Evolutionary conservation across 352 stramenopile genomes (phyloP).

Genomic region (Globisporangium middletonii): DNA sequence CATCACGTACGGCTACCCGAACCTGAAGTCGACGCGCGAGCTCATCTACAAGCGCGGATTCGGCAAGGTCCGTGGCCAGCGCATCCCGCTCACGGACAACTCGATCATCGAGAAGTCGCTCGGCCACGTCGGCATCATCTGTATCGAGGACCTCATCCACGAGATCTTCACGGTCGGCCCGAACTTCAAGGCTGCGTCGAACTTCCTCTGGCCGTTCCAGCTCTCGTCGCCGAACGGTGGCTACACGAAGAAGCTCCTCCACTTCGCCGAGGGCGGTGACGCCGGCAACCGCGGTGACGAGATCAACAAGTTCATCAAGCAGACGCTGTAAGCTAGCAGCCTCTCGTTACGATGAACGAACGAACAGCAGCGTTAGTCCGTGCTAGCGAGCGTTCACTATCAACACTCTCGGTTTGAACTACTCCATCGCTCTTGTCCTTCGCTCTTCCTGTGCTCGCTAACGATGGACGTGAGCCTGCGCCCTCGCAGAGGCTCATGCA

Average conservation of each 20-base stretch:
- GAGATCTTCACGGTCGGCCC: constrained; percentile 98
- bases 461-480: too few species aligned
- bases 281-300: constrained; percentile 88
- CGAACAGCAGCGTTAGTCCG: background rate
- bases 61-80: constrained; percentile 97
- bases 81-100: constrained; percentile 97
- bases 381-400: background rate
- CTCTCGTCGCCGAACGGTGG: constrained; percentile 94
- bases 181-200: constrained; percentile 98
- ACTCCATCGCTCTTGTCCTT: background rate
- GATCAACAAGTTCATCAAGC: constrained; percentile 95
- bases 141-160: constrained; percentile 99
- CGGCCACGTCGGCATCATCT: constrained; percentile 95
- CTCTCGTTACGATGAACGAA: background rate
- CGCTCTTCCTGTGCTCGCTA: too few species aligned
- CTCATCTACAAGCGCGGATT: constrained; percentile 99
- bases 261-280: constrained; percentile 93
- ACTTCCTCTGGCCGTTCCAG: constrained; percentile 99
- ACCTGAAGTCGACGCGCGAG: constrained; percentile 96
- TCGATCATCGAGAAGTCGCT: constrained; percentile 95
- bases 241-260: constrained; percentile 93
- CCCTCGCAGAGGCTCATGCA: too few species aligned
- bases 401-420: constrained; percentile 21
- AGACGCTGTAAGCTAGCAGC: constrained; percentile 82
- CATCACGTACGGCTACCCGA: constrained; percentile 98